Percentiles rank a stretch among this genome's conserved stretches.
phyloP scores from a whole-genome alignment of 2,329 filamentous ascomycete species.

The Cladophialophora bantiana region DNA sequence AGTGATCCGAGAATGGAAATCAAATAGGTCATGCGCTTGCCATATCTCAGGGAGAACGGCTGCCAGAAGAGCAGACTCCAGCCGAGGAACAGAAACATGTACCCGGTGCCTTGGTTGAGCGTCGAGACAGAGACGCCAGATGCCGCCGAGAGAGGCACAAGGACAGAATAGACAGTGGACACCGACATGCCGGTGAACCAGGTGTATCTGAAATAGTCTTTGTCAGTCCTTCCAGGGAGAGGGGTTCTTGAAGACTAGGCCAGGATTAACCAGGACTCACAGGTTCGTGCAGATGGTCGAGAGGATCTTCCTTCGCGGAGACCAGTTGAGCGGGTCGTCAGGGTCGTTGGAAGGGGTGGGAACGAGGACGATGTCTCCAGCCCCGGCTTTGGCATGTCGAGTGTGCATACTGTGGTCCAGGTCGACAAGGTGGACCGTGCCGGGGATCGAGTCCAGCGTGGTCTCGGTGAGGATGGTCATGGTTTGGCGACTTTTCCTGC shows the following conservation, averaged over 20 bases:
- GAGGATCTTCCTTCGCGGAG: slow-evolving; percentile 44
- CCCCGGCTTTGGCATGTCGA: slow-evolving; percentile 29
- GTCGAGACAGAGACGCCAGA: slow-evolving; percentile 53
- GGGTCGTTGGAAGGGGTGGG: slow-evolving; percentile 49
- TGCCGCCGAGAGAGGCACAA: slow-evolving; percentile 49
- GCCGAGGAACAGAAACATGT: slow-evolving; percentile 52
- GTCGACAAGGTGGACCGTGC: slow-evolving; percentile 50
- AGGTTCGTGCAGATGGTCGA: slow-evolving; percentile 47
- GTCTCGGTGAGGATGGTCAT: slow-evolving; percentile 11
- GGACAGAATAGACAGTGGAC: slow-evolving; percentile 45
- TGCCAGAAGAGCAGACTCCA: slow-evolving; percentile 54
- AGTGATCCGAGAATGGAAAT: slow-evolving; percentile 44
- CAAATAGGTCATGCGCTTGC: slow-evolving; percentile 42
- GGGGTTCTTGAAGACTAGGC: too few relatives aligned
- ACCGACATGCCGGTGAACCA: slow-evolving; percentile 45
- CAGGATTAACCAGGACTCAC: slow-evolving; percentile 37
- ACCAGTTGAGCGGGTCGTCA: slow-evolving; percentile 52
- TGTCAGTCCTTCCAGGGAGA: slow-evolving; percentile 17
- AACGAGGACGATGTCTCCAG: slow-evolving; percentile 46
- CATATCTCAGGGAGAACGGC: slow-evolving; percentile 56
- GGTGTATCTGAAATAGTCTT: slow-evolving; percentile 44
- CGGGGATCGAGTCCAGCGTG: slow-evolving; percentile 41
- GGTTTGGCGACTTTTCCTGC: neutral
- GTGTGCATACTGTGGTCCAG: slow-evolving; percentile 41
- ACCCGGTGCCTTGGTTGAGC: slow-evolving; percentile 58